Evolutionary conservation across 306 rosid species (phyloP), one percentile per base, ranked within the genome.

Genomic region (Clitoria ternatea): DNA sequence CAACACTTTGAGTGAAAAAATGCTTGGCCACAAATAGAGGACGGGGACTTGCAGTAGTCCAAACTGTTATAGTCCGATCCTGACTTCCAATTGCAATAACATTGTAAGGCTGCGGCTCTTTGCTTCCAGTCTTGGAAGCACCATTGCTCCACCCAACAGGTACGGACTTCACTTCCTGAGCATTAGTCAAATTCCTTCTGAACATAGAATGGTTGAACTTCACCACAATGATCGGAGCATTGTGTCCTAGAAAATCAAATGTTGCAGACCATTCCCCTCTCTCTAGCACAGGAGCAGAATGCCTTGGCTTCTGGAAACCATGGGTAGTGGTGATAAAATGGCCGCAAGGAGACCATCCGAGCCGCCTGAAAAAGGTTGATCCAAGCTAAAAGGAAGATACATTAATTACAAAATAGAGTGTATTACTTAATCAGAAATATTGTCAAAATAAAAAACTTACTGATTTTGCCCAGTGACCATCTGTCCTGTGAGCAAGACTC

Each of bases 231-330:
- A 94, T 82, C 1, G 99, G 99, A 72, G 99, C 99, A 83, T 89
- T 94, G 82, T 94, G 97, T 63, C 99, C 99, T 69, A 94, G 74
- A 79, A 94, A 94, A 79, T 94, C 99, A 89, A 94, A 94, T 36
- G 99, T 94, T 23, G 97, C 99, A 61, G 99, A 84, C 99, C 99
- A 94, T 70, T 91, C 99, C 78, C 97, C 99, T 85, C 99, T 91
- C 85, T 94, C 99, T 14, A 94, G 85, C 66, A 94, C 99, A 26
- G 99, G 99, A 10, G 99, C 99, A 60, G 99, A 94, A 81, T 94
- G 99, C 85, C 99, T 91, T 15, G 99, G 99, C 87, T 94, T 94
- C 89, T 94, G 97, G 80, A 91, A 94, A 55, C 99, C 99, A 68
- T 94, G 99, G 39, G 99, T 94, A 30, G 99, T 94, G 70, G 99